Evolutionary conservation across 768 basidiomycete genomes (phyloP), one percentile per base, ranked within the genome.

Genomic region (Neoboletus subvelutipes): DNA sequence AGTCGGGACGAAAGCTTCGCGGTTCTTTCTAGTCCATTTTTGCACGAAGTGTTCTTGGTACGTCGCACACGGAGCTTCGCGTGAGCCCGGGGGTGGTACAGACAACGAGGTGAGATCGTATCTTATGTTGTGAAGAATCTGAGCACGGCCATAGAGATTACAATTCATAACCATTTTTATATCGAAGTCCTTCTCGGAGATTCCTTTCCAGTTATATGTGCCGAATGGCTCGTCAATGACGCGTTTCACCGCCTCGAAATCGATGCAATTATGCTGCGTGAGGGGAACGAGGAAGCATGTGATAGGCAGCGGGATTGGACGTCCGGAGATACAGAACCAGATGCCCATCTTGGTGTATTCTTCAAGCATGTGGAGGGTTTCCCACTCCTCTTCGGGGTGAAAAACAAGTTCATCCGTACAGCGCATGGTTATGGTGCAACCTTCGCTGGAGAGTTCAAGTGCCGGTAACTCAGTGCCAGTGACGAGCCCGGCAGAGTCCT

Each of bases 221-320:
- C 87, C 86, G 12, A 66, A 70, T 1, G 83, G 83, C 46, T 80
- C 71, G 6, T 71, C 55, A 47, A 88, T 68, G 11, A 86, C 71
- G 10, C 67, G 66, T 29, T 80, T 67, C 62, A 92, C 86, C 0
- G 76, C 77, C 13, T 73, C 65, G 54, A 82, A 89, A 73, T 93
- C 86, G 26, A 84, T 79, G 43, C 77, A 74, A 20, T 71, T 66
- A 29, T 77, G 71, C 41, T 69, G 65, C n/a, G 74, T 77, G 47
- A 94, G 71, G 5, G 88, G 90, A 24, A 88, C 82, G 37, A 94
- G 72, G 68, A 83, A 90, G 57, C 85, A 78, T 54, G 82, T 81
- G 46, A 85, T 74, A 8, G 78, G 78, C 4, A 74, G 71, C 22
- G 71, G 63, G 58, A 87, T 73, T 0, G 83, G 83, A 52, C 81